phyloP scores from a whole-genome alignment of 345 rosid genomes.

The Aquilaria malaccensis region DNA sequence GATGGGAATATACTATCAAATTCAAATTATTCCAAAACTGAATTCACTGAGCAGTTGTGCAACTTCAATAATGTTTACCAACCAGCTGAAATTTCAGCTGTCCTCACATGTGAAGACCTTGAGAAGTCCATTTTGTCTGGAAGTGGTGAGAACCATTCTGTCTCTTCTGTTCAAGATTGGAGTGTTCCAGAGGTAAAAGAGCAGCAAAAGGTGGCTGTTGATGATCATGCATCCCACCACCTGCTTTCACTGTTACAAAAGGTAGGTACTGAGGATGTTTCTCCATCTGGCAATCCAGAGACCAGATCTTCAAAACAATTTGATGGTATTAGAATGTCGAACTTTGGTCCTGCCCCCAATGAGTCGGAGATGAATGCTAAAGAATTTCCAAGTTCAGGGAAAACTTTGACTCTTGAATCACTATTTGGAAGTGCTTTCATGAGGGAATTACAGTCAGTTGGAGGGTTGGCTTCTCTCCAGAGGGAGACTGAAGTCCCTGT shows the following conservation, averaged over 20 bases:
- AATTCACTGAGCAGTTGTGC: slow-evolving; percentile 22
- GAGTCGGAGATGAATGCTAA: slow-evolving; percentile 35
- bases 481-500: slow-evolving; percentile 30
- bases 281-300: slow-evolving; percentile 25
- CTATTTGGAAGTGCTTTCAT: slow-evolving; percentile 95
- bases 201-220: slow-evolving; percentile 35
- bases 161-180: slow-evolving; percentile 28
- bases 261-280: slow-evolving; percentile 27
- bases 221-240: slow-evolving; percentile 74
- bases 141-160: slow-evolving; percentile 37
- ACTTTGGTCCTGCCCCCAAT: slow-evolving; percentile 10
- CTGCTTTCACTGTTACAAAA: slow-evolving; percentile 81
- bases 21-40: slow-evolving; percentile 14
- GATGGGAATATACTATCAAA: slow-evolving; percentile 23
- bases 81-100: slow-evolving; percentile 42
- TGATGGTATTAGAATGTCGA: slow-evolving; percentile 16
- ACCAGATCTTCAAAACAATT: slow-evolving; percentile 15
- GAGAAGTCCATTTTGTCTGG: slow-evolving; percentile 87
- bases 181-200: slow-evolving; percentile 30
- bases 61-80: slow-evolving; percentile 17
- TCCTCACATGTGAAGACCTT: slow-evolving; percentile 98
- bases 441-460: slow-evolving; percentile 81
- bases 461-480: slow-evolving; percentile 47
- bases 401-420: slow-evolving; percentile 78
- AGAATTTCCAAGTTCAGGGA: slow-evolving; percentile 28